These are phyloP conservation scores for Macrophomina tecta DNA, from an alignment of 2,329 filamentous ascomycete genomes.

Conservation along the genomic window DNA sequence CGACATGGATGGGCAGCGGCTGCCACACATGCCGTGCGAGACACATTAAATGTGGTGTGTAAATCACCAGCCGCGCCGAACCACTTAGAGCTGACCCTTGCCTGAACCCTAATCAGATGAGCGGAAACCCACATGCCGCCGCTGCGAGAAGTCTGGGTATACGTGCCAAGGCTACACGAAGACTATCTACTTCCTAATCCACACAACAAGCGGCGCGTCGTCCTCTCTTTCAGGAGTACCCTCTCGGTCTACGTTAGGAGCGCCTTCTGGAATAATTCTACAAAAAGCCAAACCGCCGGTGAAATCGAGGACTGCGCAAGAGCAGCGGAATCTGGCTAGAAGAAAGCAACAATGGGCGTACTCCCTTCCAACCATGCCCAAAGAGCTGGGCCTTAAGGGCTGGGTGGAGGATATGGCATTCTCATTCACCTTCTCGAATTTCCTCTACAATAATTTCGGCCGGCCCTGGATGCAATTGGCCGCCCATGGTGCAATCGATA, in stretches of 20 bases:
- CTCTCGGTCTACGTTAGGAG: not conserved
- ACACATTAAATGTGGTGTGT: constrained; percentile 29
- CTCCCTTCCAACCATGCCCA: constrained; percentile 23
- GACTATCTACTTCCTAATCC: constrained; percentile 30
- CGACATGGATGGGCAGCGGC: constrained; percentile 1
- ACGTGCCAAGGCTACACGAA: constrained; percentile 31
- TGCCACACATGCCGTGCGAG: constrained; percentile 28
- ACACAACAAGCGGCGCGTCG: constrained; percentile 3
- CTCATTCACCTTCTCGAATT: constrained; percentile 31
- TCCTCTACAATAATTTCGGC: constrained; percentile 32
- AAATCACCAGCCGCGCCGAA: no score
- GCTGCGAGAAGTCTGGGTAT: constrained; percentile 32
- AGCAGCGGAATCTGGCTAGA: not conserved
- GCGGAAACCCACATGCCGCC: constrained; percentile 30
- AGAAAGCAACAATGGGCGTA: constrained; percentile 16
- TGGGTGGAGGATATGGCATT: constrained; percentile 31
- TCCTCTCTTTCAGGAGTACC: not conserved
- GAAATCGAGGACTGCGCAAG: not conserved
- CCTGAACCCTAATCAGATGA: constrained; percentile 26
- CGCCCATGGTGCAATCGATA: constrained; percentile 28
- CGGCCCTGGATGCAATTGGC: constrained; percentile 31
- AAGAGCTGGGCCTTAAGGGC: constrained; percentile 28
- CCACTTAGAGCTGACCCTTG: not conserved
- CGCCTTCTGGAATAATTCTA: no score
- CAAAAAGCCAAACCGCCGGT: no score